Evolutionary conservation across 495 filamentous ascomycete species (phyloP).

Genomic region (Neurospora sp.): DNA sequence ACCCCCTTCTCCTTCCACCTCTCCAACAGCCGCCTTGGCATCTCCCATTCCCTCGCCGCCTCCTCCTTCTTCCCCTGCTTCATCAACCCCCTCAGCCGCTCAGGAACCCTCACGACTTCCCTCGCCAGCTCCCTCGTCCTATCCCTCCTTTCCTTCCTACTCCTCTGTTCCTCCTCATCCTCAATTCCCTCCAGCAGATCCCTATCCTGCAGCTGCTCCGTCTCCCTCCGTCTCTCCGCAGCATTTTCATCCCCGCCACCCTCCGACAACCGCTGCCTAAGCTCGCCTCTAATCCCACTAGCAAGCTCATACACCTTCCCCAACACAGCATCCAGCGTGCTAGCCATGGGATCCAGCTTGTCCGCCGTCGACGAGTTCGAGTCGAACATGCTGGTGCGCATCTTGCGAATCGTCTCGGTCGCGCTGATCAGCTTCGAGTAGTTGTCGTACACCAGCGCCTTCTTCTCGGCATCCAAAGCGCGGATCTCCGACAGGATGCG

Average conservation of each 20-base stretch:
- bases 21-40: conserved; percentile 39
- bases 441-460: conserved; percentile 96
- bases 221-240: not conserved
- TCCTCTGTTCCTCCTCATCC: conserved; percentile 46
- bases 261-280: conserved; percentile 34
- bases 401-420: conserved; percentile 82
- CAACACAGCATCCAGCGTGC: conserved; percentile 67
- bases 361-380: conserved; percentile 20
- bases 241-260: conserved; percentile 7
- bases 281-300: conserved; percentile 44
- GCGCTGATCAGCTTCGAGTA: conserved; percentile 92
- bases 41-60: conserved; percentile 48
- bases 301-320: conserved; percentile 74
- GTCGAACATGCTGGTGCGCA: conserved; percentile 55
- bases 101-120: conserved; percentile 44
- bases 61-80: conserved; percentile 52
- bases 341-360: conserved; percentile 56
- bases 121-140: conserved; percentile 39
- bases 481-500: conserved; percentile 66
- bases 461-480: conserved; percentile 86
- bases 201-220: not conserved
- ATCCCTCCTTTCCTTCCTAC: conserved; percentile 39
- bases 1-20: conserved; percentile 42
- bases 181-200: conserved; percentile 26
- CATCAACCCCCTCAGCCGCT: conserved; percentile 53